Evolutionary conservation across 768 basidiomycete species (phyloP).

Genomic region (Termitomyces sp.): DNA sequence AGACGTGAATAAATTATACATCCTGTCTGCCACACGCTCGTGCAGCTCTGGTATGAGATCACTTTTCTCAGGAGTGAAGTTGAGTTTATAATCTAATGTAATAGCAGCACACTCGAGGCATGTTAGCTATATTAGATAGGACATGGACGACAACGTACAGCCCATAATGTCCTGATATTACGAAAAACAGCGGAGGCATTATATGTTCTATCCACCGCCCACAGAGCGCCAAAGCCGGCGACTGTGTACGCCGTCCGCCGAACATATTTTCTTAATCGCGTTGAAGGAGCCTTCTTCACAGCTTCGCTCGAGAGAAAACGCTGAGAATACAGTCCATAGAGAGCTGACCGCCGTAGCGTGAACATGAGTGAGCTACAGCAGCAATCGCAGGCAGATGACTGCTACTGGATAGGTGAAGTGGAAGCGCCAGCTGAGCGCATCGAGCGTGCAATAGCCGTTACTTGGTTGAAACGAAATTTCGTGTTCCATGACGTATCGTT

Average conservation of each 20-base stretch:
- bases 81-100: conserved; percentile 81
- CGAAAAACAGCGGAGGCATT: conserved; percentile 55
- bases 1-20: conserved; percentile 70
- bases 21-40: conserved; percentile 73
- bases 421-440: conserved; percentile 4
- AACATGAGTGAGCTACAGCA: conserved; percentile 1
- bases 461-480: background rate
- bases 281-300: conserved; percentile 1
- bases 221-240: conserved; percentile 35
- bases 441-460: background rate
- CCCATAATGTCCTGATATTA: conserved; percentile 49
- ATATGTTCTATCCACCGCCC: conserved; percentile 41
- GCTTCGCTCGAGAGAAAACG: conserved; percentile 1
- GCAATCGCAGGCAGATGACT: background rate
- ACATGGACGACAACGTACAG: conserved; percentile 26
- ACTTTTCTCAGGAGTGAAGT: conserved; percentile 71
- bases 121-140: background rate
- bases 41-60: conserved; percentile 78
- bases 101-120: conserved; percentile 57
- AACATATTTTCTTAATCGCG: conserved; percentile 14
- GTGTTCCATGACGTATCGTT: conserved; percentile 4
- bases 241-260: conserved; percentile 30
- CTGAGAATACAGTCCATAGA: background rate
- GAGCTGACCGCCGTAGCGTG: background rate
- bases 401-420: background rate